Base-by-base conservation (phyloP, 352 stramenopile genomes). In the Globisporangium mamillatum region DNA sequence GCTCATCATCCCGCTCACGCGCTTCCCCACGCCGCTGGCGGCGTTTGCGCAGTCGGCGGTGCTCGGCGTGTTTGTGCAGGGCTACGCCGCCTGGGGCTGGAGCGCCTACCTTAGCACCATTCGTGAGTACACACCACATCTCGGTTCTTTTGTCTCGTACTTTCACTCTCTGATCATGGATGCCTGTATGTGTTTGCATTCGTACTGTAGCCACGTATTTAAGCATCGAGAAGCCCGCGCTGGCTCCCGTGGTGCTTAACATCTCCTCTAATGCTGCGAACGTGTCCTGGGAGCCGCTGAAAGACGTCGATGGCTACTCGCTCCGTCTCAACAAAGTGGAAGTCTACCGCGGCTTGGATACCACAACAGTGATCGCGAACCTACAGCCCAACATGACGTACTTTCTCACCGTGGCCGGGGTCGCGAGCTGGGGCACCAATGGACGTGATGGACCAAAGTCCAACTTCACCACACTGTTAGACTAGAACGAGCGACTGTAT, bases 21-120 rank as follows among this genome's bases (percentile, higher is more conserved):
- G 75, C 3, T 91, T 91, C 60, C 66, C 85, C 16, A 89, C 78
- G 25, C 80, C 68, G 18, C 58, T 80, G n/a, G 84, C 87, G 16
- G 82, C 81, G 0, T 69, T 78, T 16, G 74, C 80, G 12, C 87
- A 95, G 73, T 77, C 82, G 0, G 67, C 71, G 5, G 71, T 74
- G 22, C 71, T 95, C 1, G 87, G 85, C 0, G 72, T 70, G 27
- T 93, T 93, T 46, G 73, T 93, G 6, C 85, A 95, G 55, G 87
- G 87, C 58, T 93, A 93, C 34, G 73, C 85, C 0, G 83, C 82
- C 0, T 95, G 85, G 85, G 87, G 87, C 1, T 95, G 87, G 87
- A 64, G 59, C 18, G 80, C 84, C 2, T 93, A 89, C 68, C 75
- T 95, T 20, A 79, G 86, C 12, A 79, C 66, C 0, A 86, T 82